Base-by-base conservation (phyloP, 2,329 filamentous ascomycete species). In the Metarhizium anisopliae region DNA sequence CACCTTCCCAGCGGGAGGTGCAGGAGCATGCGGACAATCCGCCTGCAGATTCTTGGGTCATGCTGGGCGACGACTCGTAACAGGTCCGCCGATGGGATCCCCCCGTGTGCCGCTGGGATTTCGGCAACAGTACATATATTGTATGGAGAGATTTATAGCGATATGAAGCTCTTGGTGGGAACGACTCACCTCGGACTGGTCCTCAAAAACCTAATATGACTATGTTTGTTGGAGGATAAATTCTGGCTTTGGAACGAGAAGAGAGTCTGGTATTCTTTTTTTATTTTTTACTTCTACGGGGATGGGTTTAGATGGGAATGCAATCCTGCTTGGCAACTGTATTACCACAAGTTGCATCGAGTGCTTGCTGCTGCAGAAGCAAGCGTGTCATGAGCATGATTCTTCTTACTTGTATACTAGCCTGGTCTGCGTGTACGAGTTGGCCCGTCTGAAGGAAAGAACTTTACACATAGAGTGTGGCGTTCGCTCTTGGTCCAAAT, bases 51-150 rank as follows among this genome's bases (percentile, higher is more conserved):
- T 63, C 69, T 58, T 77, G 74, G 74, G 68, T 75, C 40, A 67
- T 76, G 65, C 65, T 77, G 62, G 71, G 69, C 64, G 73, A 75
- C 69, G 74, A 69, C 73, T 74, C 68, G 71, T 72, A 76, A 67
- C 72, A 76, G 66, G 70, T 74, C 71, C 71, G 69, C 66, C 61
- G 52, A 57, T 55, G 58, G 60, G 60, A 5, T 64, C 64, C 64
- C 67, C 64, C 63, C 61, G 62, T 60, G 58, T 55, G 53, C 62
- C 62, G 57, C 58, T 58, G 59, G 66, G 64, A 62, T 65, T 64
- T 66, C 57, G 61, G 63, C 57, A 56, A 59, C 51, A 54, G 47
- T 20, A 54, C 49, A 47, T 35, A 35, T 50, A n/a, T 14, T 25
- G 0, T 49, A 32, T 16, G 45, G 45, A 30, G 45, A 16, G 14